These are phyloP conservation scores for Radiomyces spectabilis DNA, from an alignment of 192 early-diverging fungal genomes.

Conservation along the genomic window DNA sequence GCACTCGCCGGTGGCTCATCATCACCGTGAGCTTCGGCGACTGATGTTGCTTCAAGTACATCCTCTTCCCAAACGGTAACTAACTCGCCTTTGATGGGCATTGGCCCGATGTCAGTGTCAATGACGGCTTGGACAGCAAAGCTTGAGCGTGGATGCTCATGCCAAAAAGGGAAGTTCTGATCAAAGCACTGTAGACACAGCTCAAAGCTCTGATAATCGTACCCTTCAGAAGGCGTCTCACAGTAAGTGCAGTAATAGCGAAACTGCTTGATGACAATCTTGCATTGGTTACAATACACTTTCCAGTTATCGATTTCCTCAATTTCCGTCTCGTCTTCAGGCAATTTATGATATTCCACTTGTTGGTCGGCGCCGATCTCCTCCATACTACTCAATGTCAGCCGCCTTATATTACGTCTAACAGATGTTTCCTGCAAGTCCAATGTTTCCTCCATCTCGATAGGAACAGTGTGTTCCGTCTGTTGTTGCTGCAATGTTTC, in stretches of 20 bases:
- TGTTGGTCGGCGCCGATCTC: neutral
- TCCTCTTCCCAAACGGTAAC: conserved; percentile 55
- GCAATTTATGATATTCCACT: neutral
- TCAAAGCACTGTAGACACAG: conserved; percentile 68
- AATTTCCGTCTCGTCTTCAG: too few species aligned
- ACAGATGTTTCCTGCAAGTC: too few species aligned
- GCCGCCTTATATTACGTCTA: too few species aligned
- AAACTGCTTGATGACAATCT: conserved; percentile 70
- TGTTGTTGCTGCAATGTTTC: neutral
- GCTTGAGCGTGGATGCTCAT: conserved; percentile 69
- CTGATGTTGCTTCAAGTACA: conserved; percentile 34
- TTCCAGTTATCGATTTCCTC: too few species aligned
- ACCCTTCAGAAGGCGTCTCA: conserved; percentile 57
- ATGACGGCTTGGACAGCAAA: conserved; percentile 71
- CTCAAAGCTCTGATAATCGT: conserved; percentile 65
- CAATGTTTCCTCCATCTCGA: too few species aligned
- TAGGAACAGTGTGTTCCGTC: too few species aligned
- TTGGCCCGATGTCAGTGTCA: conserved; percentile 44
- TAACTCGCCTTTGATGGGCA: conserved; percentile 48
- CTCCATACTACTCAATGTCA: neutral
- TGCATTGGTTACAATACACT: conserved; percentile 75
- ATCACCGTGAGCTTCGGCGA: too few species aligned
- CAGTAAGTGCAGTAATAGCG: conserved; percentile 83
- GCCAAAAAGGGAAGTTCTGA: conserved; percentile 57
- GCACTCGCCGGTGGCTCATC: neutral